These are phyloP conservation scores for Flaveria brownii DNA, from an alignment of 129 eudicot genomes.

Conservation along the genomic window DNA sequence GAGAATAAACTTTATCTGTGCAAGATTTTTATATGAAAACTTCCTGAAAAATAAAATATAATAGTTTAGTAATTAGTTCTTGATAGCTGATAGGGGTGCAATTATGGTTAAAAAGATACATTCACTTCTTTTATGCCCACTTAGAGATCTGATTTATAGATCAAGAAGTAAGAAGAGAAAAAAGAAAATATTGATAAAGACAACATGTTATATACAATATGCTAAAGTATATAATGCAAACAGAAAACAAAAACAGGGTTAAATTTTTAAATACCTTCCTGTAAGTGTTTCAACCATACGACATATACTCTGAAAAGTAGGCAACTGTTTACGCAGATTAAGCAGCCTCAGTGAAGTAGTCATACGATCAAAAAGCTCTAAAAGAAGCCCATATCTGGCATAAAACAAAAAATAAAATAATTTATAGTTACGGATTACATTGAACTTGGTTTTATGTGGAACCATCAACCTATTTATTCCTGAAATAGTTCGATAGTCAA, in stretches of 20 bases:
- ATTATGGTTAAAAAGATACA: not conserved
- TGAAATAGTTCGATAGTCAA: not conserved
- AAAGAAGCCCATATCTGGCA: constrained; percentile 50
- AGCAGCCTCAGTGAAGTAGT: constrained; percentile 71
- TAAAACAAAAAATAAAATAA: constrained; percentile 18
- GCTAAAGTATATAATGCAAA: not conserved
- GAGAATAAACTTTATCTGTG: constrained; percentile 68
- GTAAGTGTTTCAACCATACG: constrained; percentile 57
- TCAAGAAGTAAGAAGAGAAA: not conserved
- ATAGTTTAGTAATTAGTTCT: not conserved
- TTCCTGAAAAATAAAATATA: constrained; percentile 40
- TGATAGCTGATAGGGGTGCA: not conserved
- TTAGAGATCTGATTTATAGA: not conserved
- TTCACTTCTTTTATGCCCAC: not conserved
- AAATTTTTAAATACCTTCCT: constrained; percentile 44
- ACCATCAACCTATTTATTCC: not conserved
- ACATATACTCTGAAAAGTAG: constrained; percentile 51
- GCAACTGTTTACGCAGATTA: constrained; percentile 42
- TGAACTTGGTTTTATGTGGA: not conserved
- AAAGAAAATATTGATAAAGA: not conserved
- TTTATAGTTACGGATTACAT: not conserved
- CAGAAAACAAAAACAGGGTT: not conserved
- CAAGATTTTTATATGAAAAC: constrained; percentile 61
- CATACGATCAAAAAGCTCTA: constrained; percentile 68
- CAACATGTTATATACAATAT: not conserved